A percentile compares a stretch with the other conserved stretches of the same genome.
These are phyloP conservation scores for Pyrenophora tritici-repentis DNA, from an alignment of 2,329 filamentous ascomycete species.

Conservation along the genomic window DNA sequence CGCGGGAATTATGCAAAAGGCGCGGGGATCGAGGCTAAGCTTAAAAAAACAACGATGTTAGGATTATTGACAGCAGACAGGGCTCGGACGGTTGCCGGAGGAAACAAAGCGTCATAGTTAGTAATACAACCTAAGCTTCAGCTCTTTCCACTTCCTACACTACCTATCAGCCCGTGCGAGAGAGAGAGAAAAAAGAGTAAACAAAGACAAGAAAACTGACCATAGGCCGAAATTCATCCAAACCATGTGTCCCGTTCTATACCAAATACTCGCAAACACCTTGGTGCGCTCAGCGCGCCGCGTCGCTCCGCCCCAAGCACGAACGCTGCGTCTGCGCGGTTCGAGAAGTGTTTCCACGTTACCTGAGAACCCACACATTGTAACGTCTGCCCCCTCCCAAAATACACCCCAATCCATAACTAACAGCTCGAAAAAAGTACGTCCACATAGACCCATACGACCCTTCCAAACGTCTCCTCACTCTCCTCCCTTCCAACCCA, in stretches of 20 bases:
- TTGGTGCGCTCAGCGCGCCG: constrained; percentile 27
- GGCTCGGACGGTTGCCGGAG: no score
- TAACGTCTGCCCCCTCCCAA: constrained; percentile 21
- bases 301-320: constrained; percentile 14
- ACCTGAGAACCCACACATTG: constrained; percentile 51
- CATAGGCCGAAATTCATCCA: no score
- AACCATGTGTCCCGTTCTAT: constrained; percentile 17
- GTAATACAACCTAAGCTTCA: neutral
- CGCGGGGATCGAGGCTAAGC: no score
- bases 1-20: no score
- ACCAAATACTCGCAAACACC: constrained; percentile 28
- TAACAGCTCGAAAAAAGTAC: constrained; percentile 47
- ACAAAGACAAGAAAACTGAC: neutral
- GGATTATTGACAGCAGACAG: no score
- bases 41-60: no score
- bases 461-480: constrained; percentile 54
- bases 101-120: neutral
- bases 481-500: constrained; percentile 61
- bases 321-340: constrained; percentile 27
- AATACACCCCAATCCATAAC: no score
- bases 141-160: no score
- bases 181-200: neutral
- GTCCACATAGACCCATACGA: constrained; percentile 53
- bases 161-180: no score
- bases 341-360: constrained; percentile 46